These are phyloP conservation scores for Dichotomopilus funicola DNA, from an alignment of 2,329 filamentous ascomycete genomes.

Conservation along the genomic window DNA sequence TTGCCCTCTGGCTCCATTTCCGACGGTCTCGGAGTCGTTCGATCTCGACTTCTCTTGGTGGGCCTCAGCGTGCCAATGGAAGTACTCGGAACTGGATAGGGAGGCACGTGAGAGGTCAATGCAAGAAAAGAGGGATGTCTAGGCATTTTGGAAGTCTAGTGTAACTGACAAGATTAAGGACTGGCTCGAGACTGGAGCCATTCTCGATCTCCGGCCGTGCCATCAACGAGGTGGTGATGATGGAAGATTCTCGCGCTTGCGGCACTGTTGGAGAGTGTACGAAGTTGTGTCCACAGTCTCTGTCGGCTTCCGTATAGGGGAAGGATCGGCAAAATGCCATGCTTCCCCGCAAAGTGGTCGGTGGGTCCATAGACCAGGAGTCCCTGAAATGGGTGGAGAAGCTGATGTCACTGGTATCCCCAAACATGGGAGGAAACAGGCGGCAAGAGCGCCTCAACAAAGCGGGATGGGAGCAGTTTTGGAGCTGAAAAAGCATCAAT, in stretches of 20 bases:
- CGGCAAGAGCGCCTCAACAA: conserved; percentile 1
- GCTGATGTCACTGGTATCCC: conserved; percentile 23
- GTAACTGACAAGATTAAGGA: too few species aligned
- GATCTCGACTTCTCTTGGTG: too few species aligned
- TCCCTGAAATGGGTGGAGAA: conserved; percentile 20
- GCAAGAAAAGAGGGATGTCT: too few species aligned
- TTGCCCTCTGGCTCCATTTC: too few species aligned
- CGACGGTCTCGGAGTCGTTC: too few species aligned
- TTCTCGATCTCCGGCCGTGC: not conserved
- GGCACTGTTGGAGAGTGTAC: not conserved
- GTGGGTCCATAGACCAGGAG: conserved; percentile 6
- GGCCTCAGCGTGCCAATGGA: too few species aligned
- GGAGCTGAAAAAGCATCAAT: conserved; percentile 11
- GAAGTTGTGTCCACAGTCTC: not conserved
- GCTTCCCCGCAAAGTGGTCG: conserved; percentile 22
- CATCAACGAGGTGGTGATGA: not conserved
- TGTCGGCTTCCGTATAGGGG: not conserved
- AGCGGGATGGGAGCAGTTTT: conserved; percentile 2
- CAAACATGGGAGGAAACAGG: not conserved
- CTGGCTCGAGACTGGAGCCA: not conserved
- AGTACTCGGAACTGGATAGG: too few species aligned
- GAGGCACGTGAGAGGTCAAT: too few species aligned
- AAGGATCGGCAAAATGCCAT: not conserved
- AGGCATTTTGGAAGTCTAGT: too few species aligned
- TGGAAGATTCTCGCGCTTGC: conserved; percentile 16